Evolutionary conservation across 768 basidiomycete species (phyloP), one percentile per base, ranked within the genome.

Genomic region (Candolleomyces aberdarensis): DNA sequence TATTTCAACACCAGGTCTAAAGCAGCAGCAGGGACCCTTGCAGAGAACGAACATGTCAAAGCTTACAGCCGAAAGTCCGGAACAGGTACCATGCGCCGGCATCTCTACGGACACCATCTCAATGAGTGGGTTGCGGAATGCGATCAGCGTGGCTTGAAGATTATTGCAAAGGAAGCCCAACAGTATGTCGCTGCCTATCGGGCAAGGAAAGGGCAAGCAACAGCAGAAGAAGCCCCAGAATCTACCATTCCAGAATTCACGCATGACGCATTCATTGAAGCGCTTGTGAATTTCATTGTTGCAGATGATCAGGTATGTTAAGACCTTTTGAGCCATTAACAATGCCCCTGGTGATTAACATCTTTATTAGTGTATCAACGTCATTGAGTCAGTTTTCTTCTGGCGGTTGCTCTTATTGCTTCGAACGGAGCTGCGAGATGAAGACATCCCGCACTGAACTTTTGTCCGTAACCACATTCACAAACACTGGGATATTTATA

Each of bases 361-460:
- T 26, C 26, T 26, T 26, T 10, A 26, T n/a, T 48, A 79, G 77
- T 72, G 77, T 5, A 59, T 78, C 1, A 71, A 75, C 69, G 67
- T 80, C 48, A 66, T 79, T 13, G 76, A 79, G 20, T 66, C 63
- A 46, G 64, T 60, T 0, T 73, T 74, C 58, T 69, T 80, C 39
- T 65, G 73, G 0, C 68, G 72, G 0, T 67, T 77, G 19, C 59
- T 74, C 0, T 57, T 73, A 0, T 75, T 71, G 44, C 39, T 75
- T n/a, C 65, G 71, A 3, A 47, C 56, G 3, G 57, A 69, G 3
- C 54, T 73, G 1, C 15, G 44, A 0, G 70, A 78, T 14, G 40
- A 59, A 0, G 73, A 77, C 46, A 64, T 79, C 2, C 77, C 77
- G 1, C 75, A 76, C 63, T 67, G 74, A 10, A 73, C 72, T 7